These are phyloP conservation scores for Endocladia muricata DNA, from an alignment of 31 red algal species.

Conservation along the genomic window DNA sequence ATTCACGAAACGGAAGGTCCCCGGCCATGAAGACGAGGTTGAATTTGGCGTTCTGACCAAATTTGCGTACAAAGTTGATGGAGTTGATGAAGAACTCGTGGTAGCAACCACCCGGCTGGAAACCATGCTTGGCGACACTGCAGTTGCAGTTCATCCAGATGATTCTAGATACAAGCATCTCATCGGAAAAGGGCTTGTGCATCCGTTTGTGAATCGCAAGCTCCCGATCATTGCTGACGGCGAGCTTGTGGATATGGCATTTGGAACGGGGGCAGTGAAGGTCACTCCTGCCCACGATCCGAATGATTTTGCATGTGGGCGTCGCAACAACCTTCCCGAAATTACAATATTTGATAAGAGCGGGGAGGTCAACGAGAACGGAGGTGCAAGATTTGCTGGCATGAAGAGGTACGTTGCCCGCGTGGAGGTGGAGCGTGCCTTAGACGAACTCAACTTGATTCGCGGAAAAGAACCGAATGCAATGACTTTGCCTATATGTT, in stretches of 20 bases:
- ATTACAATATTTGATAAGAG: constrained; percentile 74
- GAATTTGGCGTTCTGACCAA: constrained; percentile 93
- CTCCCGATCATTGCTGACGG: constrained; percentile 88
- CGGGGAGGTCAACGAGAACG: constrained; percentile 81
- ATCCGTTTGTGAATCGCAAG: constrained; percentile 91
- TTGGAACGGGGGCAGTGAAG: constrained; percentile 98
- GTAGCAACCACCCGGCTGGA: constrained; percentile 97
- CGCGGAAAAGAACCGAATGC: constrained; percentile 89
- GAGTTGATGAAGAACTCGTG: constrained; percentile 50
- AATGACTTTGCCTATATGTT: constrained; percentile 92
- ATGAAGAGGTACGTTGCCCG: constrained; percentile 95
- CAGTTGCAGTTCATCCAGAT: constrained; percentile 94
- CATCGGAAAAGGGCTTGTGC: constrained; percentile 65
- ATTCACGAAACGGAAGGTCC: constrained; percentile 76
- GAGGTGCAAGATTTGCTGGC: constrained; percentile 72
- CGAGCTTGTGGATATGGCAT: constrained; percentile 89
- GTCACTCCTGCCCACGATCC: constrained; percentile 99
- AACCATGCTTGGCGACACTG: constrained; percentile 98
- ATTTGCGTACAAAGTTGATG: constrained; percentile 84
- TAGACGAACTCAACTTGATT: constrained; percentile 64
- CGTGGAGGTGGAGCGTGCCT: constrained; percentile 77
- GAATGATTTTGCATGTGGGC: constrained; percentile 94
- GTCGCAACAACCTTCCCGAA: constrained; percentile 69
- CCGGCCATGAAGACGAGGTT: constrained; percentile 71
- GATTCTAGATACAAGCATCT: constrained; percentile 86